Evolutionary conservation across 768 basidiomycete genomes (phyloP).

Genomic region (Leccinum broughii): DNA sequence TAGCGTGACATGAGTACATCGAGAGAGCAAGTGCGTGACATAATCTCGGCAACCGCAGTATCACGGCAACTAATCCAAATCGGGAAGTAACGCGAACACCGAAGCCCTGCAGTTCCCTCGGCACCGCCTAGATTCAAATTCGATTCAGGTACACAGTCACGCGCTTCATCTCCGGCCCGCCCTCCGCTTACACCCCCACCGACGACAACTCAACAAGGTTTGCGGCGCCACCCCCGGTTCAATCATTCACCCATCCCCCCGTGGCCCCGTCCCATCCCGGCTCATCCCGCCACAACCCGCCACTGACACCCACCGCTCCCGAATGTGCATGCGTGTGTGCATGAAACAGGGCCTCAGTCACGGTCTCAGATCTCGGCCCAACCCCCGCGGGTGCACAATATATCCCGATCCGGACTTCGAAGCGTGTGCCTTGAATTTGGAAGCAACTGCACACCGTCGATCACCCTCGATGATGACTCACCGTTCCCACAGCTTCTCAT

Average conservation of each 20-base stretch:
- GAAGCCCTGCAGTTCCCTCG: slow-evolving; percentile 34
- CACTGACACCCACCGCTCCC: not conserved
- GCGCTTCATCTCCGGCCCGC: slow-evolving; percentile 20
- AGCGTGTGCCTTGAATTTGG: slow-evolving; percentile 28
- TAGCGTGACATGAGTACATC: slow-evolving; percentile 26
- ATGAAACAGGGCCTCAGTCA: slow-evolving; percentile 17
- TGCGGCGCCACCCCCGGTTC: slow-evolving; percentile 21
- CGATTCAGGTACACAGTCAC: slow-evolving; percentile 35
- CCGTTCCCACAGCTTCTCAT: slow-evolving; percentile 7
- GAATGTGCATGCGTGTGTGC: not conserved
- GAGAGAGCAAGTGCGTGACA: slow-evolving; percentile 26
- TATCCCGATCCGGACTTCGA: slow-evolving; percentile 20
- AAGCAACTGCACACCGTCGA: slow-evolving; percentile 28
- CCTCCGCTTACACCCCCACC: slow-evolving; percentile 20
- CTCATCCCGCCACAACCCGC: slow-evolving; percentile 7
- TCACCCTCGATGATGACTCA: slow-evolving; percentile 30
- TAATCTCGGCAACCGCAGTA: slow-evolving; percentile 35
- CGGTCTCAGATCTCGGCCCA: slow-evolving; percentile 2
- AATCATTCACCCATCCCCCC: slow-evolving; percentile 9
- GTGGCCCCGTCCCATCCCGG: slow-evolving; percentile 11
- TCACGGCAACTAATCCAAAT: slow-evolving; percentile 37
- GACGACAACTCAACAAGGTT: slow-evolving; percentile 14
- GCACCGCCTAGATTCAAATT: slow-evolving; percentile 47
- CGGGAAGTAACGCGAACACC: slow-evolving; percentile 35
- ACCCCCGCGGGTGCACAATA: slow-evolving; percentile 12